Evolutionary conservation across 306 rosid species (phyloP), one percentile per base, ranked within the genome.

Genomic region (Mucuna pruriens): DNA sequence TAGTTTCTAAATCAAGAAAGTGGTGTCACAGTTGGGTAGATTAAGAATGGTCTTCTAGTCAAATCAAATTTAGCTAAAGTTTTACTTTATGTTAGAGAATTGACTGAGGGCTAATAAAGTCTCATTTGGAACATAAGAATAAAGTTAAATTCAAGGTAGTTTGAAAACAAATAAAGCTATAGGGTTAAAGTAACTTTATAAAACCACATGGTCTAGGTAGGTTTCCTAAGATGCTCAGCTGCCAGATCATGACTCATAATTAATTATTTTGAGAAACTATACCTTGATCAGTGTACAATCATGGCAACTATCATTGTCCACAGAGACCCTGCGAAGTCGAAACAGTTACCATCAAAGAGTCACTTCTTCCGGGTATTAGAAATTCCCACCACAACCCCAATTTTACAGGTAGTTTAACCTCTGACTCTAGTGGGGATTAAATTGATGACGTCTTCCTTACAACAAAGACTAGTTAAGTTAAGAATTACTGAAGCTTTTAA

Each of bases 281-380:
- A 91, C 97, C 97, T 93, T 91, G 76, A 93, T 85, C 29, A 90
- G 88, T 63, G 97, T 91, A 84, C 89, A 85, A 62, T 86, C 87
- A 76, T 73, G 83, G 82, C 84, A 91, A 61, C 84, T 90, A 42
- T 90, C 78, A 71, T 90, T 91, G 92, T 93, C 97, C 64, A 90
- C 90, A 16, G 97, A 93, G 84, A 93, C 97, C 93, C 96, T 91
- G 91, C 81, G 75, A 78, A 80, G 72, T 40, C 20, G 67, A 74
- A 66, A 76, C 46, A 85, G 57, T 62, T 58, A 71, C 61, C 71
- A 82, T 82, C 62, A 86, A 79, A 22, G 51, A 67, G 69, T 46
- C 46, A 74, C 46, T 77, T 77, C 40, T 42, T 80, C 9, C 45
- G 9, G 55, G 16, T 72, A 65, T 33, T 65, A 72, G 45, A 78